These are phyloP conservation scores for Chenopodium berlandieri DNA, from an alignment of 148 eudicot genomes.

Conservation along the genomic window DNA sequence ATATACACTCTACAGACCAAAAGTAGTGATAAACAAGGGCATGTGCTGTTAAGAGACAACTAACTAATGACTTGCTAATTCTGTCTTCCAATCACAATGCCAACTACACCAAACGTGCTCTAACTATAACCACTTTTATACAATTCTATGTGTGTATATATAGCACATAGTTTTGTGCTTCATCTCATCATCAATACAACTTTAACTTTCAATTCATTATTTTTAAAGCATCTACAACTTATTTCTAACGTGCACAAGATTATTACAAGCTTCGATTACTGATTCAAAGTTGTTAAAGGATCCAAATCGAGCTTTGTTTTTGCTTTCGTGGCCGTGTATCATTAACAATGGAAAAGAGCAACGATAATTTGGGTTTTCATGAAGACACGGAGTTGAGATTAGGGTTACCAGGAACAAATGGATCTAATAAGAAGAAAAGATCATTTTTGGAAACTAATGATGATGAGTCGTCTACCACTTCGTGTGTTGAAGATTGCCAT, in stretches of 20 bases:
- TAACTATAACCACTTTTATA: background rate
- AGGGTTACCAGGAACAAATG: constrained; percentile 29
- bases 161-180: background rate
- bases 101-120: constrained; percentile 23
- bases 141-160: background rate
- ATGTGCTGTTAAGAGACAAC: constrained; percentile 25
- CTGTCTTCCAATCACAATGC: constrained; percentile 22
- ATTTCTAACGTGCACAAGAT: background rate
- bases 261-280: background rate
- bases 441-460: background rate
- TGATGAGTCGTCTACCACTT: constrained; percentile 15
- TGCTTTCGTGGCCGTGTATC: background rate
- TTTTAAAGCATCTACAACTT: background rate
- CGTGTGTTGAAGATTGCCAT: constrained; percentile 2
- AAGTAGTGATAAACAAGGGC: background rate
- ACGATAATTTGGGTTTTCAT: constrained; percentile 14
- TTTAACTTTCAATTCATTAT: background rate
- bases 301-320: too few relatives aligned
- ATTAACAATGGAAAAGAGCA: constrained; percentile 16
- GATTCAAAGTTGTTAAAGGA: background rate
- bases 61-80: constrained; percentile 17
- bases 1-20: background rate
- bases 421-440: constrained; percentile 15
- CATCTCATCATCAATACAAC: background rate
- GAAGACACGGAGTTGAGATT: constrained; percentile 39